Evolutionary conservation across 2,329 filamentous ascomycete genomes (phyloP), one percentile per base, ranked within the genome.

Genomic region (Neoscytalidium dimidiatum): DNA sequence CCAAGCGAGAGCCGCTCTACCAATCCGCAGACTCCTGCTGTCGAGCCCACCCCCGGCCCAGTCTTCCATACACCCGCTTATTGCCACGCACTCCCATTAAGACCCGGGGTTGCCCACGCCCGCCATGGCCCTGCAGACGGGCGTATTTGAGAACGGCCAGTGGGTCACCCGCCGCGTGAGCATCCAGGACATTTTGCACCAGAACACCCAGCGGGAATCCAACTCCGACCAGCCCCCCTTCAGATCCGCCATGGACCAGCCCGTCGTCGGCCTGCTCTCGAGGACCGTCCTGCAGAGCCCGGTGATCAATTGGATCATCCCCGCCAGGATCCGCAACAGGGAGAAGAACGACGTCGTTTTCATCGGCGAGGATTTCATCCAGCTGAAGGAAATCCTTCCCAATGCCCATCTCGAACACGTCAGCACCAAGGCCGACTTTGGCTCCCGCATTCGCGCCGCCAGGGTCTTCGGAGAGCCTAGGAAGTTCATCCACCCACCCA

Each of bases 281-380:
- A 88, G 86, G 72, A 97, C 94, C 0, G 75, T 96, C 31, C 82
- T 94, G 58, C 85, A 88, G 62, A 96, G 91, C 68, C 91, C 94
- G 1, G 81, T 90, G 38, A 85, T 90, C 64, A 89, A 90, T 72
- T 90, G 86, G 81, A 90, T 97, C 48, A 80, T 97, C 14, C 91
- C 93, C 13, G 92, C 89, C n/a, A 87, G 89, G 66, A 82, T 98
- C 66, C 86, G 94, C 65, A 88, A 88, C 64, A 82, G 83, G 60
- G 78, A 83, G 48, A 83, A 88, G 66, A 93, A 95, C 70, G 94
- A 98, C 79, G 87, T 97, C 68, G 89, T 94, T 41, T 92, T 97
- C 71, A 85, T 99, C 65, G 92, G 93, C 62, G 90, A 96, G 69
- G 86, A 90, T 68, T 92, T 88, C 70, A 85, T 99, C 49, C 90